Evolutionary conservation across 345 rosid genomes (phyloP), one percentile per base, ranked within the genome.

Genomic region (Moricandia moricandioides): DNA sequence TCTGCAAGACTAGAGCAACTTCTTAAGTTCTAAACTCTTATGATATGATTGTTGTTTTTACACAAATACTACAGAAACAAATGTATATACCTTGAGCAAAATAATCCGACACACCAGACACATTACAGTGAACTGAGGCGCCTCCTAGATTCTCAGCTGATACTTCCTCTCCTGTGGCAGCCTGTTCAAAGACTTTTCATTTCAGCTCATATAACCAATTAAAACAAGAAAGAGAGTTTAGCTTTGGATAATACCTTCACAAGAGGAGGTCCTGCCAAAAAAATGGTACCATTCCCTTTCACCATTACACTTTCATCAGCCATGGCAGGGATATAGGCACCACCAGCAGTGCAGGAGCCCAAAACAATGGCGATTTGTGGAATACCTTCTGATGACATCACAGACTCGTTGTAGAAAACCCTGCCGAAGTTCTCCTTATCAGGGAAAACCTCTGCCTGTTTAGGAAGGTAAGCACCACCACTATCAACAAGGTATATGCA

Each of bases 251-350:
- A 40, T 5, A 94, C 98, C 93, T 91, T 91, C 45, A 94, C 97
- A 78, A 91, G 92, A 14, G 96, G 97, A 56, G 97, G 98, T 78
- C 97, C 98, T 29, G 98, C 98, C 52, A 91, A 83, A 86, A 94
- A 94, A 76, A 91, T 90, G 57, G 98, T 94, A 49, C 95, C 97
- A 82, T 94, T 94, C 70, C 96, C 96, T 85, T 91, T 90, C 62
- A 94, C 98, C 98, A 91, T 94, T 6, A 94, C 95, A 86, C 98
- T 94, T 62, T 91, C 96, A 78, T 94, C 98, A 34, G 98, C 98
- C 97, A 94, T 94, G 34, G 98, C 97, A 78, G 98, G 97, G 60
- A 91, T 94, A 83, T 94, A 94, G 24, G 98, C 98, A 68, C 96
- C 98, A 65, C 97, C 97, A 7, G 96, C 96, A 54, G 97, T 94